Conservation (phyloP, 1,139 yeast species). For the Sugiyamaella castrensis region DNA sequence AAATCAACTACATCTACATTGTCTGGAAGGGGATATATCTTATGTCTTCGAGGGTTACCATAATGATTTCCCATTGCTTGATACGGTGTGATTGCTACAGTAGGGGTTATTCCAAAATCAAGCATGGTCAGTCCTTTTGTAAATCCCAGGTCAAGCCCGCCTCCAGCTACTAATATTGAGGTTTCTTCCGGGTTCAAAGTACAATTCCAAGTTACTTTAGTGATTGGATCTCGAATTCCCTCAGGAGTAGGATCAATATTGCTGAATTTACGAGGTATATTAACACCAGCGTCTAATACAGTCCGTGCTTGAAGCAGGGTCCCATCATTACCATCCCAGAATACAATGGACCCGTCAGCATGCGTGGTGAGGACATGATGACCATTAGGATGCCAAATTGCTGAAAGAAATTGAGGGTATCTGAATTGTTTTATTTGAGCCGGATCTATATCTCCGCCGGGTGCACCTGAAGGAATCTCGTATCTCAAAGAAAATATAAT, state of each 20-base stretch:
- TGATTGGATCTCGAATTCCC: slow-evolving; percentile 39
- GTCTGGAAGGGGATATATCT: slow-evolving; percentile 50
- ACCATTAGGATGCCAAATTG: slow-evolving; percentile 92
- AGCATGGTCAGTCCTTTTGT: slow-evolving; percentile 58
- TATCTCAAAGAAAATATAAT: slow-evolving; percentile 58
- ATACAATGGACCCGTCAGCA: slow-evolving; percentile 76
- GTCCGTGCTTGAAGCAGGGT: slow-evolving; percentile 72
- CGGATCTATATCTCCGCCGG: slow-evolving; percentile 58
- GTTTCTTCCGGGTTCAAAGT: slow-evolving; percentile 80
- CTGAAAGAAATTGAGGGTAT: slow-evolving; percentile 54
- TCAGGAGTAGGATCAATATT: slow-evolving; percentile 13
- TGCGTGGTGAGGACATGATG: slow-evolving; percentile 76
- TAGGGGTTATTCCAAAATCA: slow-evolving; percentile 79
- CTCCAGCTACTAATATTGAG: slow-evolving; percentile 68
- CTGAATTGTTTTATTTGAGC: slow-evolving; percentile 31
- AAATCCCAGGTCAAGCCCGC: slow-evolving; percentile 49
- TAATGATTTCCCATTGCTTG: slow-evolving; percentile 79
- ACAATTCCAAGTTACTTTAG: slow-evolving; percentile 64
- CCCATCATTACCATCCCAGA: slow-evolving; percentile 88
- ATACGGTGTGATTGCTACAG: slow-evolving; percentile 75
- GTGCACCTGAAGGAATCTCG: slow-evolving; percentile 57
- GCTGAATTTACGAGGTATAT: slow-evolving; percentile 42
- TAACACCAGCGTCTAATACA: slow-evolving; percentile 60
- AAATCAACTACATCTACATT: slow-evolving; percentile 45
- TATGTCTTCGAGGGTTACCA: slow-evolving; percentile 58